Evolutionary conservation across 2,329 filamentous ascomycete species (phyloP).

Genomic region (Fusarium chaquense): DNA sequence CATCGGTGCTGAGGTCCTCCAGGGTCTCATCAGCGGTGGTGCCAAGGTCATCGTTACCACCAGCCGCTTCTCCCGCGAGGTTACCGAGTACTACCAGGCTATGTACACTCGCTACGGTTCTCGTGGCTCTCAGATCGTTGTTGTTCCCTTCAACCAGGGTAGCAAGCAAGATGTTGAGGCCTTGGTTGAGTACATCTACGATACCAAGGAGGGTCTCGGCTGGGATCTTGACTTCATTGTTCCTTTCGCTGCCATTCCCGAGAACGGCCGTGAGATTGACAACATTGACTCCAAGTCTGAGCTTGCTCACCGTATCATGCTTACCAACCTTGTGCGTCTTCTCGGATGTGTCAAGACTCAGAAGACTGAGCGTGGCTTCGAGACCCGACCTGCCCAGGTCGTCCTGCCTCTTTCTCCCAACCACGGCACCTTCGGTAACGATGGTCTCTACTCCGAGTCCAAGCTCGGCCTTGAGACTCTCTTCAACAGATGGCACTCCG

Average conservation of each 20-base stretch:
- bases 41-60: conserved; percentile 98
- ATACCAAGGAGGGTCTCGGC: conserved; percentile 93
- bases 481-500: conserved; percentile 98
- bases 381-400: conserved; percentile 96
- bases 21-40: conserved; percentile 95
- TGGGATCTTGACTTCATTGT: conserved; percentile 98
- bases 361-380: conserved; percentile 87
- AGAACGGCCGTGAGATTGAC: conserved; percentile 98
- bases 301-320: conserved; percentile 97
- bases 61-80: conserved; percentile 94
- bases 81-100: conserved; percentile 98
- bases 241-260: conserved; percentile 96
- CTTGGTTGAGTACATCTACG: conserved; percentile 95
- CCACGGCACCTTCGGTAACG: conserved; percentile 97
- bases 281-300: conserved; percentile 97
- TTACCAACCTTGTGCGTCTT: conserved; percentile 94
- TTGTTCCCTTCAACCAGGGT: conserved; percentile 98
- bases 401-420: conserved; percentile 96
- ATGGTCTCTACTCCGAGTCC: conserved; percentile 97
- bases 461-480: conserved; percentile 97
- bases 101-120: conserved; percentile 97
- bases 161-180: conserved; percentile 98
- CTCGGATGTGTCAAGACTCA: conserved; percentile 91
- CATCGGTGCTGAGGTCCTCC: conserved; percentile 95
- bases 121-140: conserved; percentile 94